A percentile compares a stretch with the other conserved stretches of the same genome.
phyloP scores from a whole-genome alignment of 495 filamentous ascomycete species.

The Penicillium subrubescens region DNA sequence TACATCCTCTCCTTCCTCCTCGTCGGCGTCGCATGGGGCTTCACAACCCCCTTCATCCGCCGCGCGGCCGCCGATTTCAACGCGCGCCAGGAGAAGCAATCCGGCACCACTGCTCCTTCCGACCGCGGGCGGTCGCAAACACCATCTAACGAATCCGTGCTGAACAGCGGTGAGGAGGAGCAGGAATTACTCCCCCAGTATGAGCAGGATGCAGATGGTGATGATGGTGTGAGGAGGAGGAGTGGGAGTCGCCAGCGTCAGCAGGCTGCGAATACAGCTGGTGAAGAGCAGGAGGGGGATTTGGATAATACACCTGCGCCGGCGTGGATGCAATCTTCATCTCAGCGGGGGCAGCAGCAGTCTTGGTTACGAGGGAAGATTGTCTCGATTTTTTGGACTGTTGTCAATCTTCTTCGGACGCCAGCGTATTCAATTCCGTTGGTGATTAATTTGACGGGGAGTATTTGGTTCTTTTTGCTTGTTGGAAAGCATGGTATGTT shows the following conservation, averaged over 20 bases:
- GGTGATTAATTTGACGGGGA: conserved; percentile 88
- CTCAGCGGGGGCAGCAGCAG: conserved; percentile 7
- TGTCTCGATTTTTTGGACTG: conserved; percentile 64
- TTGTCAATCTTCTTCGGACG: conserved; percentile 74
- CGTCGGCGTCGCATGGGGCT: conserved; percentile 85
- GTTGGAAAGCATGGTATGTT: conserved; percentile 86
- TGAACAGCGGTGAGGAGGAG: conserved; percentile 13
- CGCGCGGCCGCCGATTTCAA: conserved; percentile 61
- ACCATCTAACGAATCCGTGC: neutral
- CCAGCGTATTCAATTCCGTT: conserved; percentile 85
- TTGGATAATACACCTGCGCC: conserved; percentile 28
- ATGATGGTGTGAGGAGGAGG: conserved; percentile 18
- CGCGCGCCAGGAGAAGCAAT: conserved; percentile 45
- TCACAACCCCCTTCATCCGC: conserved; percentile 61
- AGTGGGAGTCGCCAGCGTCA: conserved; percentile 19
- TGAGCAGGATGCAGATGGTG: conserved; percentile 11
- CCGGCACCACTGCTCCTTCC: neutral
- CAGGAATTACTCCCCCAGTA: conserved; percentile 27
- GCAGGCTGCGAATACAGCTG: neutral
- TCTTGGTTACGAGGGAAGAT: conserved; percentile 57
- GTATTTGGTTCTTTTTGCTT: conserved; percentile 95
- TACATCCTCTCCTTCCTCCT: conserved; percentile 87
- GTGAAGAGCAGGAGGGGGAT: conserved; percentile 14
- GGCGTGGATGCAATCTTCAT: conserved; percentile 26
- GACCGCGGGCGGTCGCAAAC: conserved; percentile 19